These are phyloP conservation scores for Venturia asperata DNA, from an alignment of 2,329 filamentous ascomycete genomes.

Conservation along the genomic window DNA sequence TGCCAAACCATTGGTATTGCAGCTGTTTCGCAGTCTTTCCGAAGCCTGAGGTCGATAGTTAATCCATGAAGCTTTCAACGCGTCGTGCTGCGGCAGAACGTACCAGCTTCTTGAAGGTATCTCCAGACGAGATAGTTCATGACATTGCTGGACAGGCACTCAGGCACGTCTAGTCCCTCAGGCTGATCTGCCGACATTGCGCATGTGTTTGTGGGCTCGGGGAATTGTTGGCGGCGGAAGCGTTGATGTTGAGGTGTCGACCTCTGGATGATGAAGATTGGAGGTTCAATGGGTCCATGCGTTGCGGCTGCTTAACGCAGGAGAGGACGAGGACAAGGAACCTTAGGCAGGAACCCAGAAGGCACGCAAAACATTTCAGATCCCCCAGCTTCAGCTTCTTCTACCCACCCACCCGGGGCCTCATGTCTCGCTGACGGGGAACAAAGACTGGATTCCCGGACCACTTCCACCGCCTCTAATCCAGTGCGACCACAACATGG, in stretches of 20 bases:
- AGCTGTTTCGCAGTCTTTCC: constrained; percentile 54
- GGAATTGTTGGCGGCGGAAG: background rate
- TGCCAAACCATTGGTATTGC: constrained; percentile 52
- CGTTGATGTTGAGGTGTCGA: constrained; percentile 13
- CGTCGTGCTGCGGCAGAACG: constrained; percentile 42
- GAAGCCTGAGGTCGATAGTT: constrained; percentile 41
- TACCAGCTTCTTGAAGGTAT: constrained; percentile 29
- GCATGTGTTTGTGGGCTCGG: constrained; percentile 19
- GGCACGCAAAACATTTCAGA: background rate
- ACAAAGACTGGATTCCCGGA: background rate
- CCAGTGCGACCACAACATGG: constrained; percentile 9
- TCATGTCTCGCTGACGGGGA: background rate
- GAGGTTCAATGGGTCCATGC: background rate
- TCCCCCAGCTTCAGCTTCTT: background rate
- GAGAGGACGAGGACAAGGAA: background rate
- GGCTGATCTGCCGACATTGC: constrained; percentile 30
- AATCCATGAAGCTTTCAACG: constrained; percentile 17
- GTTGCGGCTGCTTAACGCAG: background rate
- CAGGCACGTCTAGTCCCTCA: background rate
- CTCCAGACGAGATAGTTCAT: constrained; percentile 20
- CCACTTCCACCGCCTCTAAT: background rate
- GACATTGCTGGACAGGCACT: constrained; percentile 17
- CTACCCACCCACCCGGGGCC: background rate
- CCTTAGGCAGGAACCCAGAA: background rate
- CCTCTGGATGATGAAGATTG: background rate